Base-by-base conservation (phyloP, 129 eudicot species). In the Saposhnikovia divaricata region DNA sequence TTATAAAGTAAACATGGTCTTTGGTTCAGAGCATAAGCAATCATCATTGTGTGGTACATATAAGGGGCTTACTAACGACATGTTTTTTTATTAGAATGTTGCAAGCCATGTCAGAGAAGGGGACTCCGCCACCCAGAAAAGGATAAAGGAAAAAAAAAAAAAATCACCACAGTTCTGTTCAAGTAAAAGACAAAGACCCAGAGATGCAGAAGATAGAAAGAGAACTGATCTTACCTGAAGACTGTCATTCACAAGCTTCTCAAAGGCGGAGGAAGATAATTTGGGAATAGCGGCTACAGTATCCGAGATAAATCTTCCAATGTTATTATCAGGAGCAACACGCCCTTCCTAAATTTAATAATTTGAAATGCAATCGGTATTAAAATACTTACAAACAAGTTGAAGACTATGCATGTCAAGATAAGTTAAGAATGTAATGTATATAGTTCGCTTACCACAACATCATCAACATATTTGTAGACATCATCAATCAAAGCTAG, bases 381-480 rank as follows among this genome's bases (percentile, higher is more conserved):
- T 4, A 50, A 34, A 28, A 38, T 73, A 13, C 6, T 18, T 18
- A 34, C 19, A 70, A 51, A 55, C 6, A 55, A 66, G 7, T 10
- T 61, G 5, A 10, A 68, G 42, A 68, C 23, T 31, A 14, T 27
- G 23, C 43, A 68, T 9, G 9, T 68, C 73, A 68, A 16, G n/a
- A 0, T 3, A 70, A 8, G 21, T 34, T 13, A 8, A 15, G 23
- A 23, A 10, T 15, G 53, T n/a, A 53, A 40, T n/a, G 63, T 12
- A 81, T 78, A 55, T 44, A 61, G 40, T 37, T 77, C 4, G 18
- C 92, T 89, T 75, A 92, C 98, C 93, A 96, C 99, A 72, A 92
- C 98, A 85, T 88, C 97, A 88, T 92, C 97, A 11, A 96, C 97
- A 44, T 96, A 96, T 89, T 90, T 96, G 89, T 88, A 88, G 59